Percentiles rank a stretch among this genome's conserved stretches.
Conservation (phyloP, 2,329 filamentous ascomycete species). For the Exophiala spinifera region DNA sequence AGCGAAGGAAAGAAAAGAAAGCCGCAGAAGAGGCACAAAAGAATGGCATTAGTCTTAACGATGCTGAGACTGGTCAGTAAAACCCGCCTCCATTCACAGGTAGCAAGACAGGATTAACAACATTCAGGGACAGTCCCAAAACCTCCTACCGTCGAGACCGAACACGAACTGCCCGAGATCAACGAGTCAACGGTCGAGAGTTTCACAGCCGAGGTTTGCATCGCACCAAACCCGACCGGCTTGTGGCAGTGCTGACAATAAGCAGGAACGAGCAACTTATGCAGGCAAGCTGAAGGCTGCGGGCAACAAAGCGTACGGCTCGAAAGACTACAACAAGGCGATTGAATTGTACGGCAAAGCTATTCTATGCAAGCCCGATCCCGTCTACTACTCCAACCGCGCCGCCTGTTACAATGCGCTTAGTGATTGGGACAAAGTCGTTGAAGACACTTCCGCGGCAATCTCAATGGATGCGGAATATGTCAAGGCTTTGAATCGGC, state of each 20-base stretch:
- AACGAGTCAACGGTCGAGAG: constrained; percentile 48
- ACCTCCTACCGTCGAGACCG: constrained; percentile 35
- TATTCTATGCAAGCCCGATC: constrained; percentile 93
- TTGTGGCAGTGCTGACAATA: constrained; percentile 4
- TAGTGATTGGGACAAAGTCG: constrained; percentile 89
- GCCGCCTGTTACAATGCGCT: constrained; percentile 96
- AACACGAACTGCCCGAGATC: constrained; percentile 68
- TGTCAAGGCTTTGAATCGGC: constrained; percentile 94
- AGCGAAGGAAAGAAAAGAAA: constrained; percentile 83
- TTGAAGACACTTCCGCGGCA: constrained; percentile 93
- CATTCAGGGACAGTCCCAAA: constrained; percentile 19
- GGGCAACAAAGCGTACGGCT: constrained; percentile 93
- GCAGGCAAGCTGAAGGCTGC: constrained; percentile 90
- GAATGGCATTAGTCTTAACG: constrained; percentile 33
- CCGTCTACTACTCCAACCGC: constrained; percentile 98
- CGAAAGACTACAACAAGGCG: constrained; percentile 88
- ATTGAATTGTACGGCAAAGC: constrained; percentile 95
- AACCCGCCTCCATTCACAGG: neutral
- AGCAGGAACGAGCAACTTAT: constrained; percentile 75
- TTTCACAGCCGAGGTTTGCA: constrained; percentile 46
- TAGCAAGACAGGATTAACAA: constrained; percentile 1
- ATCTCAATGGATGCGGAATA: constrained; percentile 93
- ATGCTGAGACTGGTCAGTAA: constrained; percentile 34
- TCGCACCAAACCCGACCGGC: constrained; percentile 6
- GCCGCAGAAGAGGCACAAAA: constrained; percentile 52